Base-by-base conservation (phyloP, 164 flowering plant species). In the Magnolia kwangsiensis region DNA sequence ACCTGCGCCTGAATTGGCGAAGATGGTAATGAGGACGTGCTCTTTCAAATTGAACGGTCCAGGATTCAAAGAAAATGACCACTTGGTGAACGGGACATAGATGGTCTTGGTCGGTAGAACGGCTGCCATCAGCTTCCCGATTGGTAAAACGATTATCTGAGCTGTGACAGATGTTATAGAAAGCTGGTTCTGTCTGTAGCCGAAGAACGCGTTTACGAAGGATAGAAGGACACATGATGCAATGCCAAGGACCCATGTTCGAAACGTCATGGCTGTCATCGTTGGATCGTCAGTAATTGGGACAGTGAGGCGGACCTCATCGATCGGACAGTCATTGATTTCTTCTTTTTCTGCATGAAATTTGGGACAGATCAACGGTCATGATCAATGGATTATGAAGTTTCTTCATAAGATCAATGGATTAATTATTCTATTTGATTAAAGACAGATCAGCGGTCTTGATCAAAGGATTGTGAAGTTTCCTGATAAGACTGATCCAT, bases 91-190 rank as follows among this genome's bases (percentile, higher is more conserved):
- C 0, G 91, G 93, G 45, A 88, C 13, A 3, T 21, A n/a, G 24
- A 88, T 4, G 0, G 24, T 21, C 27, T 21, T 81, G 3, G 68
- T 68, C 0, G 93, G 91, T 10, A 92, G 85, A 0, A 78, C 79
- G 3, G 86, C 82, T 1, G 94, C 92, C 92, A 92, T 87, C 1
- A 92, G 70, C 76, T 77, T 85, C 16, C 96, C 96, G 0, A 88
- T 7, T 19, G 78, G 83, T 1, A 78, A 51, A 55, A 79, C 67
- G 16, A 72, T n/a, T 0, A 81, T 61, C 24, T 75, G 83, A 3
- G 73, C 76, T 4, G 63, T 50, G 14, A 72, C 72, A 1, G 71
- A 65, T 14, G 75, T 20, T 24, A 79, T 72, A 49, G 6, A 27
- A 58, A 79, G 74, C 7, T 18, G 6, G 19, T 67, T 72, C 59